Base-by-base conservation (phyloP, 352 stramenopile species). In the Phytophthora tubulina region DNA sequence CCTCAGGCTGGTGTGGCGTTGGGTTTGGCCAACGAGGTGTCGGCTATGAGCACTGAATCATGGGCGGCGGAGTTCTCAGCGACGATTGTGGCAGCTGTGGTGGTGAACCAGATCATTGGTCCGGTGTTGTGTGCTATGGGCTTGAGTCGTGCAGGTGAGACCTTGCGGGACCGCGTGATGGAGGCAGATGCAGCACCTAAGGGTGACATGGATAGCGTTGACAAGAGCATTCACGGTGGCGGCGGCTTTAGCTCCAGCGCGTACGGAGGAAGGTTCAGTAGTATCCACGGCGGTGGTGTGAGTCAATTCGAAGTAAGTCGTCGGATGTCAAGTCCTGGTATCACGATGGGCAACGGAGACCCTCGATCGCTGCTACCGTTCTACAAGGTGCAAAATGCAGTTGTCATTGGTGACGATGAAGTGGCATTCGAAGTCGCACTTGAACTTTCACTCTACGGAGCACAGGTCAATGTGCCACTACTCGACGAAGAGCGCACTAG, bases 41-140 rank as follows among this genome's bases (percentile, higher is more conserved):
- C 85, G 54, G 67, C 67, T 3, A 76, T 92, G 62, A 89, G 79
- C n/a, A 55, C 64, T 0, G 85, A 89, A n/a, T 36, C 80, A 0
- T 92, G 85, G 85, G 85, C 82, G 0, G 55, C 77, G 1, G 79
- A 91, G 58, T 90, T 90, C 32, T 72, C 85, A 6, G 76, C 85
- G 4, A 92, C 85, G 6, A 90, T 92, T 55, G 80, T 92, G 31
- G 81, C 82, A 2, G 85, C 85, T 2, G 78, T 92, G 33, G 82
- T 92, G 35, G 77, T 92, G 50, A 91, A 90, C 65, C 85, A 92
- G 61, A 89, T 92, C 56, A 79, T 92, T 30, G 84, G 84, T 2
- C 85, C 85, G 0, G 82, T 90, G 53, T 52, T 90, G 3, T 92
- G 85, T 51, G 70, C 82, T 1, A 78, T 90, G 33, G 85, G 85